phyloP scores from a whole-genome alignment of 164 flowering plant genomes.

The Akebia trifoliata region DNA sequence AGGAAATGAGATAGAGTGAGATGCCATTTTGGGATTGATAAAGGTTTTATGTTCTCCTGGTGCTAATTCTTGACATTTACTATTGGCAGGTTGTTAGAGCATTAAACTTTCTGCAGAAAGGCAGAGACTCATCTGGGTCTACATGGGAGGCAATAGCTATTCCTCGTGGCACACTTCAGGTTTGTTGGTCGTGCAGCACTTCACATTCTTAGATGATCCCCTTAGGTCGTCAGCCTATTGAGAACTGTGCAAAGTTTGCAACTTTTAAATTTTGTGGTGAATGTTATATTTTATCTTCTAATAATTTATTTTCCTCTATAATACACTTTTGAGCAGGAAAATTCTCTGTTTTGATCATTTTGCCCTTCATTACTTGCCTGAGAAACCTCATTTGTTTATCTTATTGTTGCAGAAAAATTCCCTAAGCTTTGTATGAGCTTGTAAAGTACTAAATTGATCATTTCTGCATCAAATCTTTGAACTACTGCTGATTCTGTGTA shows the following conservation, averaged over 20 bases:
- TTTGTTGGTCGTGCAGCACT: conserved; percentile 52
- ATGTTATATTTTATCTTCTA: neutral
- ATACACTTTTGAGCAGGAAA: too few species aligned
- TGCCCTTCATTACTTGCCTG: neutral
- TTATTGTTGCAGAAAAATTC: neutral
- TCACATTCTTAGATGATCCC: too few species aligned
- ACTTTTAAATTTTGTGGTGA: too few species aligned
- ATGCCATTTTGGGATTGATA: too few species aligned
- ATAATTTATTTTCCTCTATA: neutral
- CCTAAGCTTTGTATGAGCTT: neutral
- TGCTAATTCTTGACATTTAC: conserved; percentile 3
- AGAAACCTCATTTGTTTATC: neutral
- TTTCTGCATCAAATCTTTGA: neutral
- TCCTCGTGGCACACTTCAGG: conserved; percentile 99
- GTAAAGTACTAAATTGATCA: neutral
- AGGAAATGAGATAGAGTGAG: too few species aligned
- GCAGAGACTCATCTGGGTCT: conserved; percentile 39
- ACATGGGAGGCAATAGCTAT: conserved; percentile 72
- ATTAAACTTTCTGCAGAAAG: conserved; percentile 53
- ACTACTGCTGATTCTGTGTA: too few species aligned
- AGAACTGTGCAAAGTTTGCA: too few species aligned
- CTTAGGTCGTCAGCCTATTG: too few species aligned
- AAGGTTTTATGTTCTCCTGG: too few species aligned
- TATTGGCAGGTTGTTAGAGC: conserved; percentile 84
- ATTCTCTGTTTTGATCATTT: neutral